Evolutionary conservation across 345 rosid genomes (phyloP).

Genomic region (Gossypium raimondii): DNA sequence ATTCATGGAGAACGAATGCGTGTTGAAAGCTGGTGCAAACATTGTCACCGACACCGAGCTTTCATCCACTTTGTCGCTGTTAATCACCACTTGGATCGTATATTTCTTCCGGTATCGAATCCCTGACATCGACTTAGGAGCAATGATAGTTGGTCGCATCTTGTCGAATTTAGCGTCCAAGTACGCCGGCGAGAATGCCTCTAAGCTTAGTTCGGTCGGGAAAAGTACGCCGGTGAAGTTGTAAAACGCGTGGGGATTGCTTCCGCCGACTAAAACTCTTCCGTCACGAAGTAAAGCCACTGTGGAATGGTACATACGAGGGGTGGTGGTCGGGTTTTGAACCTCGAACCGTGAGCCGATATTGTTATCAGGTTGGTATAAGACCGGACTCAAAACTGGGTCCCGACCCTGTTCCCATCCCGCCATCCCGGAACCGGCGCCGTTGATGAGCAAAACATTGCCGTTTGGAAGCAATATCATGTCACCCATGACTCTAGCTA

Average conservation of each 20-base stretch:
- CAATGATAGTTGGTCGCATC: constrained; percentile 42
- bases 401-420: not conserved
- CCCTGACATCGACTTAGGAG: constrained; percentile 26
- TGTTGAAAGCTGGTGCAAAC: constrained; percentile 66
- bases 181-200: constrained; percentile 64
- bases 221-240: constrained; percentile 49
- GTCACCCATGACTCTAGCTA: constrained; percentile 71
- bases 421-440: not conserved
- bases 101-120: constrained; percentile 27
- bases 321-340: constrained; percentile 40
- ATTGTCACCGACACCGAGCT: constrained; percentile 43
- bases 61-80: not conserved
- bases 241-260: constrained; percentile 61
- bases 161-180: constrained; percentile 27
- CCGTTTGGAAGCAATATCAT: constrained; percentile 70
- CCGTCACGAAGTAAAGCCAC: constrained; percentile 68
- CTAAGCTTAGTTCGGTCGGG: constrained; percentile 68
- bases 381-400: not conserved
- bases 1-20: constrained; percentile 76
- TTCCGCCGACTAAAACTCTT: constrained; percentile 72
- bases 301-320: constrained; percentile 85
- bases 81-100: constrained; percentile 34
- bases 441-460: not conserved
- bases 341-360: constrained; percentile 43
- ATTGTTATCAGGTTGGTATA: constrained; percentile 45